These are phyloP conservation scores for Chrysoporthe deuterocubensis DNA, from an alignment of 2,329 filamentous ascomycete genomes.

Conservation along the genomic window DNA sequence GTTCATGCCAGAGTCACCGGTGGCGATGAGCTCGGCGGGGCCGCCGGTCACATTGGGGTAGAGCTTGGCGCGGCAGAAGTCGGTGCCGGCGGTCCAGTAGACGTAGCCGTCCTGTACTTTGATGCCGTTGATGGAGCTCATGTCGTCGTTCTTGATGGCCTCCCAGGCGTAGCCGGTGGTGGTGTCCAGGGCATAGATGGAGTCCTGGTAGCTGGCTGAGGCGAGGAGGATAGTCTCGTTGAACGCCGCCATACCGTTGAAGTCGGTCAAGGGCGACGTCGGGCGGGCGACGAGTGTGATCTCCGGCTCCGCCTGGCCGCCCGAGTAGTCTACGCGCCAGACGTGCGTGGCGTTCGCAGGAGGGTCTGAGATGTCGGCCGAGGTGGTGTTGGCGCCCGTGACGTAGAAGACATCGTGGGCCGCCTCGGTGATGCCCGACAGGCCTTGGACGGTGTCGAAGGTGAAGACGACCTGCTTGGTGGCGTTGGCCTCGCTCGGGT, in stretches of 20 bases:
- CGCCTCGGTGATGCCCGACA: constrained; percentile 7
- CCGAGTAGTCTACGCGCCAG: not conserved
- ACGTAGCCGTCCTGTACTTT: not conserved
- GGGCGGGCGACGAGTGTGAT: not conserved
- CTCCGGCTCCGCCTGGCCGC: not conserved
- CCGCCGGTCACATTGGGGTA: not conserved
- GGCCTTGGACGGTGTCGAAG: not conserved
- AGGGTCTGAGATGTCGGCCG: not conserved
- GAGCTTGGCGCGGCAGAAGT: not conserved
- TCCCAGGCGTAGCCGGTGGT: not conserved
- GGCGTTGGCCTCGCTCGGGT: not conserved
- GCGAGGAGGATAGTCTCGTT: constrained; percentile 1
- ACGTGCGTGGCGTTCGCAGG: not conserved
- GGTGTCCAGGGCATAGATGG: constrained; percentile 1
- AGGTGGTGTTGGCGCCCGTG: constrained; percentile 1
- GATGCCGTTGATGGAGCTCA: not conserved
- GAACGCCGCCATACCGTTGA: constrained; percentile 11
- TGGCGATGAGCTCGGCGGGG: not conserved
- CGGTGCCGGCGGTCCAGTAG: not conserved
- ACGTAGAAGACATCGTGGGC: constrained; percentile 5
- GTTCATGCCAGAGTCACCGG: not conserved
- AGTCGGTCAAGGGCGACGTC: not conserved
- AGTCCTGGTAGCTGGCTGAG: constrained; percentile 1
- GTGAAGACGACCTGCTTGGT: not conserved
- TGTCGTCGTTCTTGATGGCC: not conserved